Evolutionary conservation across 768 basidiomycete species (phyloP), one percentile per base, ranked within the genome.

Genomic region (Hemileccinum rubropunctum): DNA sequence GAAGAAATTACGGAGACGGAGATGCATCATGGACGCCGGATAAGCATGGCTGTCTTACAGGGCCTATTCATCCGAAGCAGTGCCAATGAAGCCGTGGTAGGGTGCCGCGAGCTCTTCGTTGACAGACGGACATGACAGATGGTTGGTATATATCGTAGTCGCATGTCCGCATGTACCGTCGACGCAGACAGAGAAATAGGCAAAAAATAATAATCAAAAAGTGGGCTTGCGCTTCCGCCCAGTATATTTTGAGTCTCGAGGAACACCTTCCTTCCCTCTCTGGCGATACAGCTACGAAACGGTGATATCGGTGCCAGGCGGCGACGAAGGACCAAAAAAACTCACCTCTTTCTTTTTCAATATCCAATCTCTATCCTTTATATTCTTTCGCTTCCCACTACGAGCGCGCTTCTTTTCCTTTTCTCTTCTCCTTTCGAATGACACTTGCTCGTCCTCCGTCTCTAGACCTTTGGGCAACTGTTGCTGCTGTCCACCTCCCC

Each of bases 31-130:
- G 85, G 84, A 0, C 72, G 74, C 62, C 71, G 80, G 36, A 76
- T 97, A 51, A 98, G 94, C 64, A 99, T 99, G 97, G 97, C 97
- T 30, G 84, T 89, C 33, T 73, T 99, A 52, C 97, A 99, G 61
- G 97, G 97, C 17, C 79, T 89, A 30, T 98, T 99, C 70, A 99
- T 99, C 59, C 81, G 88, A 50, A 82, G 80, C 60, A 71, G 70
- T 40, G 77, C 84, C 37, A 69, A 65, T 54, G 78, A 80, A 11
- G 88, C 83, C 8, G 65, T 89, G 12, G 64, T 54, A 47, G 72
- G 67, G 17, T 81, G 78, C 61, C 73, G 68, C 37, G 74, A 81
- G 34, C 59, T 78, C 42, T 71, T 75, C 27, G 50, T 62, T 17
- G 54, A 57, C 43, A 65, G 53, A 56, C 59, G 58, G 54, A 65